These are phyloP conservation scores for Isabelozyma gotoi DNA, from an alignment of 805 yeast genomes.

Conservation along the genomic window DNA sequence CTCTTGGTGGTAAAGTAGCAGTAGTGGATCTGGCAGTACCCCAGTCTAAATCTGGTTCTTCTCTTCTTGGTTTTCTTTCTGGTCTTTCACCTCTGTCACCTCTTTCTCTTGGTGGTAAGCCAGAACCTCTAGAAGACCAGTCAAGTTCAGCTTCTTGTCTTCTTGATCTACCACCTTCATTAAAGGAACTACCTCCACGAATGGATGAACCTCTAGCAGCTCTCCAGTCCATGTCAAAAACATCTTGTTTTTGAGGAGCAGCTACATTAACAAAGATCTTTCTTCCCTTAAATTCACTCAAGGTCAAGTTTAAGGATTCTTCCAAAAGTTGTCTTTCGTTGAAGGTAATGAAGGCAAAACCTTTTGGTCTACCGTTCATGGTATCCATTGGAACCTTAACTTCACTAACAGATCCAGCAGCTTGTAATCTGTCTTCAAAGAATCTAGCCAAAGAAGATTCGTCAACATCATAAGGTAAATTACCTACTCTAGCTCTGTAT, in stretches of 20 bases:
- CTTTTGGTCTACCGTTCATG: constrained; percentile 59
- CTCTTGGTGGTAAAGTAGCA: constrained; percentile 37
- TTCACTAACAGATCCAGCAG: constrained; percentile 52
- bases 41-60: constrained; percentile 65
- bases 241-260: constrained; percentile 51
- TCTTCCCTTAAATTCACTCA: constrained; percentile 47
- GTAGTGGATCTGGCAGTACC: constrained; percentile 41
- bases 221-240: constrained; percentile 48
- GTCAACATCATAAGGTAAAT: constrained; percentile 77
- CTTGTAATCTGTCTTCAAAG: constrained; percentile 58
- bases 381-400: constrained; percentile 73
- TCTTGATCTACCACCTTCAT: constrained; percentile 25
- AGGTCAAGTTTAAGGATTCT: constrained; percentile 49
- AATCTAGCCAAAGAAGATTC: constrained; percentile 65
- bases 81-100: constrained; percentile 20
- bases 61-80: constrained; percentile 36
- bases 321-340: constrained; percentile 45
- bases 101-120: constrained; percentile 28
- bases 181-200: constrained; percentile 8
- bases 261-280: constrained; percentile 56
- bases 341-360: constrained; percentile 57
- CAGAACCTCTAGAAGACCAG: constrained; percentile 43
- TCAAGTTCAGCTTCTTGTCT: constrained; percentile 44
- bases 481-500: constrained; percentile 82
- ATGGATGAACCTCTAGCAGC: constrained; percentile 23